Evolutionary conservation across 2,329 filamentous ascomycete genomes (phyloP).

Genomic region (Zopfia rhizophila): DNA sequence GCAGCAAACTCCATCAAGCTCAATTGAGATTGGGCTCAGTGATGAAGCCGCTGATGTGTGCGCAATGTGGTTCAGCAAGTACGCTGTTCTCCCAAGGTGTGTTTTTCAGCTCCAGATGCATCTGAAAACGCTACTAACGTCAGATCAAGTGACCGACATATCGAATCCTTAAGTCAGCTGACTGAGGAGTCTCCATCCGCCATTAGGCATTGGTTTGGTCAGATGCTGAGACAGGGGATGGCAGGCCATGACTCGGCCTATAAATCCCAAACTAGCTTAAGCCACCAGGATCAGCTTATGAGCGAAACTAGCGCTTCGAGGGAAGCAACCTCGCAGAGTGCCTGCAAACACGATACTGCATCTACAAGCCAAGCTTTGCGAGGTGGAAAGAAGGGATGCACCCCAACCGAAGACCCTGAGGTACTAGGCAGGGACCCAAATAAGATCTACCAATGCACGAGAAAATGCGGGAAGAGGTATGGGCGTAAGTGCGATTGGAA

Average conservation of each 20-base stretch:
- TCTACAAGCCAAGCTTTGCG: constrained; percentile 29
- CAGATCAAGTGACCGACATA: constrained; percentile 41
- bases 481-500: constrained; percentile 53
- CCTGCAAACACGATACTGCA: constrained; percentile 31
- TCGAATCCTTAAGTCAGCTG: constrained; percentile 48
- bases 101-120: no score
- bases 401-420: constrained; percentile 41
- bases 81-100: constrained; percentile 44
- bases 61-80: constrained; percentile 51
- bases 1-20: constrained; percentile 31
- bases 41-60: constrained; percentile 52
- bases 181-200: constrained; percentile 45
- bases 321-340: constrained; percentile 17
- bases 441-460: constrained; percentile 51
- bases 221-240: constrained; percentile 49
- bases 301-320: constrained; percentile 19
- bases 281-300: constrained; percentile 35
- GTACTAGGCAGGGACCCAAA: constrained; percentile 43
- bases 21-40: constrained; percentile 37
- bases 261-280: constrained; percentile 48
- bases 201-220: constrained; percentile 49
- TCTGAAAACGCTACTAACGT: constrained; percentile 10
- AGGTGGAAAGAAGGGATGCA: constrained; percentile 48
- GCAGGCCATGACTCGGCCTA: constrained; percentile 49
- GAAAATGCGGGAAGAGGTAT: constrained; percentile 51